Conservation (phyloP, 148 eudicot species). For the Nyssa sinensis region DNA sequence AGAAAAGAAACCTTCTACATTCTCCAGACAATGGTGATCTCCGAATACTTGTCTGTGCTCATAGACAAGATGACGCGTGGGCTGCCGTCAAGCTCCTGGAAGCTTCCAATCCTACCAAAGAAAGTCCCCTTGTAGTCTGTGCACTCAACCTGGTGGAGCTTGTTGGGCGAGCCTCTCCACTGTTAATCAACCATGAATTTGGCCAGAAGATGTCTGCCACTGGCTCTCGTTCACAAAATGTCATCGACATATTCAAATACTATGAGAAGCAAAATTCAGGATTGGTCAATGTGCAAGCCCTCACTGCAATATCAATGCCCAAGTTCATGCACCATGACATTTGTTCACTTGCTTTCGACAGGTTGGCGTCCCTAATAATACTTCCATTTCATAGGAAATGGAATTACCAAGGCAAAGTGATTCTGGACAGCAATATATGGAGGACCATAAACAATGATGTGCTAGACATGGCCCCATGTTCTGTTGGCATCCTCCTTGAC, state of each 20-base stretch:
- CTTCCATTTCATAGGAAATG: conserved; percentile 46
- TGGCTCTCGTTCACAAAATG: conserved; percentile 22
- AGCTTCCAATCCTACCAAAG: conserved; percentile 20
- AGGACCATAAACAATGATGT: conserved; percentile 21
- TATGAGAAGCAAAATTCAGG: conserved; percentile 17
- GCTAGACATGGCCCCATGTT: conserved; percentile 33
- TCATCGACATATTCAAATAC: conserved; percentile 16
- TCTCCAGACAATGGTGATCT: not conserved
- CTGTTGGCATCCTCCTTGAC: conserved; percentile 32
- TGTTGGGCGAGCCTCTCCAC: conserved; percentile 32
- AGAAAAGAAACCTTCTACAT: conserved; percentile 5
- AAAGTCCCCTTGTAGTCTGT: conserved; percentile 22
- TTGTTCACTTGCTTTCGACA: conserved; percentile 34
- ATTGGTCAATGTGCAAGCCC: conserved; percentile 16
- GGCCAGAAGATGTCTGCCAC: conserved; percentile 22
- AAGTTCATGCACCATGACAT: conserved; percentile 41
- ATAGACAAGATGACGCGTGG: conserved; percentile 27
- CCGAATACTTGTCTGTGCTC: conserved; percentile 22
- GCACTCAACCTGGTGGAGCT: conserved; percentile 33
- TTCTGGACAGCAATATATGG: conserved; percentile 13
- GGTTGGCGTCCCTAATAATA: conserved; percentile 27
- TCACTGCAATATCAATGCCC: conserved; percentile 26
- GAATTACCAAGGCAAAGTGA: conserved; percentile 35
- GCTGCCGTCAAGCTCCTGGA: conserved; percentile 23
- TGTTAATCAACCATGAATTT: conserved; percentile 30